phyloP scores from a whole-genome alignment of 768 basidiomycete genomes.

The Tricholomella constricta region DNA sequence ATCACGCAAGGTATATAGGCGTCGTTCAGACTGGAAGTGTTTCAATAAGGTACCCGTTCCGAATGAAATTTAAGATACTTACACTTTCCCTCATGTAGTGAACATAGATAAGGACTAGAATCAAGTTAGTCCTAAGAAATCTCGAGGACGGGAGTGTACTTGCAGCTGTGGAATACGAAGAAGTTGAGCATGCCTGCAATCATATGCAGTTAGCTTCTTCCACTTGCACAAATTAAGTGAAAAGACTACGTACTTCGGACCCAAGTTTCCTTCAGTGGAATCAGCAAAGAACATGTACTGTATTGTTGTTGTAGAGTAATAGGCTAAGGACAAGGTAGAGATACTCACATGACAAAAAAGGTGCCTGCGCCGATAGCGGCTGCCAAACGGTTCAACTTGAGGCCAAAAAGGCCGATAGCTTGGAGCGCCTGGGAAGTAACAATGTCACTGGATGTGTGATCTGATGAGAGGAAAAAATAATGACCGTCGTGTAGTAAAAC shows the following conservation, averaged over 20 bases:
- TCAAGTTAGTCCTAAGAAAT: not conserved
- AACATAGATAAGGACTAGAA: slow-evolving; percentile 70
- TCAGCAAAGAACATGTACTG: slow-evolving; percentile 41
- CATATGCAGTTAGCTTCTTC: not conserved
- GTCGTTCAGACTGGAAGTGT: slow-evolving; percentile 59
- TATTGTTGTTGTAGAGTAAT: not conserved
- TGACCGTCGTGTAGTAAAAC: slow-evolving; percentile 51
- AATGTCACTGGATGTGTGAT: slow-evolving; percentile 1
- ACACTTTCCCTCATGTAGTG: slow-evolving; percentile 68
- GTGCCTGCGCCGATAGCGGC: slow-evolving; percentile 56
- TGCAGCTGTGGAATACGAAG: slow-evolving; percentile 71
- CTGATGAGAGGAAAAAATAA: slow-evolving; percentile 7
- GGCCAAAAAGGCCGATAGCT: slow-evolving; percentile 71
- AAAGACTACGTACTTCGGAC: slow-evolving; percentile 32
- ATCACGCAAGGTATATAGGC: slow-evolving; percentile 67
- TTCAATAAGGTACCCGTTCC: slow-evolving; percentile 21
- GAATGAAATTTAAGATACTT: slow-evolving; percentile 20
- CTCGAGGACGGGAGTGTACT: slow-evolving; percentile 21
- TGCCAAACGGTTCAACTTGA: slow-evolving; percentile 67
- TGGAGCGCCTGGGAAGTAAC: slow-evolving; percentile 44
- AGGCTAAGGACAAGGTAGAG: not conserved
- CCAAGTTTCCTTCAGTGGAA: slow-evolving; percentile 37
- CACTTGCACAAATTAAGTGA: no score
- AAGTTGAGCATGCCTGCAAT: slow-evolving; percentile 65
- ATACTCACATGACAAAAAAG: slow-evolving; percentile 55